Evolutionary conservation across 2,329 filamentous ascomycete genomes (phyloP), one percentile per base, ranked within the genome.

Genomic region (Colletotrichum incanum): DNA sequence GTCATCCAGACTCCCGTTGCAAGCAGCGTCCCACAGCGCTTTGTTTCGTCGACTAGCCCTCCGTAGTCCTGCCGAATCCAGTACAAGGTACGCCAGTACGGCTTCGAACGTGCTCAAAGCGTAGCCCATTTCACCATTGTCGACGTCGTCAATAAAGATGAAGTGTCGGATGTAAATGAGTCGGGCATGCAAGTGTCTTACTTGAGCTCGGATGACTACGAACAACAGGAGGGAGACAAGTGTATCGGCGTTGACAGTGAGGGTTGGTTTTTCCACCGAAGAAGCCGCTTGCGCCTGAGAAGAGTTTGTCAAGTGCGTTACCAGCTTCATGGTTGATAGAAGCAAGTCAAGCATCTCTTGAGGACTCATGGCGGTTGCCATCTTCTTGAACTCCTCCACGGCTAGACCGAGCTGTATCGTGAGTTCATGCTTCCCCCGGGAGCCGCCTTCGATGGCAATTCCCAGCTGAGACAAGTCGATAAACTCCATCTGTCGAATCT

Each of bases 81-180:
- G 90, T 11, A 92, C 90, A 3, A 99, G 89, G 79, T 99, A 98
- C 1, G 94, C 92, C 43, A 99, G 83, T 0, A 99, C 96, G 8
- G 95, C 96, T 81, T 99, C 96, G 72, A 98, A 94, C 0, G 96
- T 99, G 81, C 96, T 98, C 62, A 99, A 83, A 0, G 96, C 95
- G 81, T 99, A 99, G 11, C 96, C 96, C 86, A 97, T 93, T 83
- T 99, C 96, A 60, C 96, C 96, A 73, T 92, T 97, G 76, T 99
- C 96, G 11, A 99, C 95, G 82, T 99, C 96, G 77, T 98, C 96
- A 62, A 98, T 95, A 82, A 98, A 99, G 76, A 98, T 96, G 79
- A 98, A 99, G 78, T 97, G 94, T 54, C 96, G 93, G 88, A 98
- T 98, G 80, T 98, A 99, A n/a, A 93, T 87, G 58, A 99, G 85